A percentile compares a stretch with the other conserved stretches of the same genome.
Conservation (phyloP, 2,329 filamentous ascomycete genomes). For the Paraphaeosphaeria sporulosa region DNA sequence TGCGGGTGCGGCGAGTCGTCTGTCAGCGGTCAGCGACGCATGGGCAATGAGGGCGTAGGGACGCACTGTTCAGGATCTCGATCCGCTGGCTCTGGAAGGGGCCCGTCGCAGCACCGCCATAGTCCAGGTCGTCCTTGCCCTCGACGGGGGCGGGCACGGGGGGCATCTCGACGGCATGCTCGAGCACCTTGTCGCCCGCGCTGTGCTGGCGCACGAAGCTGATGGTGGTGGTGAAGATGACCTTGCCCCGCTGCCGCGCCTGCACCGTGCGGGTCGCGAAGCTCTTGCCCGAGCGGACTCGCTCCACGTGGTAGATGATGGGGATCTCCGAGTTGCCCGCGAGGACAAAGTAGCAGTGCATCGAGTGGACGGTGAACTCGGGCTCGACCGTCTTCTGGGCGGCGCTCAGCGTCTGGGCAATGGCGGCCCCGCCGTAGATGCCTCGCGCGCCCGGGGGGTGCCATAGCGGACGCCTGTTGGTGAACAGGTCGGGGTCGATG, state of each 20-base stretch:
- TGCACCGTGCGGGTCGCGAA: slow-evolving; percentile 97
- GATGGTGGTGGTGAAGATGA: slow-evolving; percentile 95
- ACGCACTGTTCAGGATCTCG: slow-evolving; percentile 62
- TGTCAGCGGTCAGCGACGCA: slow-evolving; percentile 30
- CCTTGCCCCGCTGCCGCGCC: slow-evolving; percentile 83
- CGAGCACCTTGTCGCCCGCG: slow-evolving; percentile 63
- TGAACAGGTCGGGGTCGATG: slow-evolving; percentile 87
- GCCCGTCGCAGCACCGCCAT: slow-evolving; percentile 43
- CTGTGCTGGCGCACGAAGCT: slow-evolving; percentile 78
- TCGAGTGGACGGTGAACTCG: slow-evolving; percentile 87
- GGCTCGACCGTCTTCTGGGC: slow-evolving; percentile 85
- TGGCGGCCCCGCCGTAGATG: slow-evolving; percentile 91
- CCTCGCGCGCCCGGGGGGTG: slow-evolving; percentile 90
- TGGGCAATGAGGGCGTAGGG: neutral
- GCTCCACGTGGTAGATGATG: slow-evolving; percentile 93
- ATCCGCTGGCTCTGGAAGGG: slow-evolving; percentile 68
- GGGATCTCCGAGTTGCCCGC: slow-evolving; percentile 85
- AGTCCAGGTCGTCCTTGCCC: slow-evolving; percentile 43
- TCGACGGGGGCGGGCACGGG: slow-evolving; percentile 56
- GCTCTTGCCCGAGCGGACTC: slow-evolving; percentile 86
- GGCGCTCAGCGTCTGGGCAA: slow-evolving; percentile 88
- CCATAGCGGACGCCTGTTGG: slow-evolving; percentile 91
- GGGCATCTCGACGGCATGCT: slow-evolving; percentile 68
- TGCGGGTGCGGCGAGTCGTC: slow-evolving; percentile 62
- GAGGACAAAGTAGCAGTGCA: slow-evolving; percentile 99